These are phyloP conservation scores for Chaetomium sp. DNA, from an alignment of 2,329 filamentous ascomycete genomes.

Conservation along the genomic window DNA sequence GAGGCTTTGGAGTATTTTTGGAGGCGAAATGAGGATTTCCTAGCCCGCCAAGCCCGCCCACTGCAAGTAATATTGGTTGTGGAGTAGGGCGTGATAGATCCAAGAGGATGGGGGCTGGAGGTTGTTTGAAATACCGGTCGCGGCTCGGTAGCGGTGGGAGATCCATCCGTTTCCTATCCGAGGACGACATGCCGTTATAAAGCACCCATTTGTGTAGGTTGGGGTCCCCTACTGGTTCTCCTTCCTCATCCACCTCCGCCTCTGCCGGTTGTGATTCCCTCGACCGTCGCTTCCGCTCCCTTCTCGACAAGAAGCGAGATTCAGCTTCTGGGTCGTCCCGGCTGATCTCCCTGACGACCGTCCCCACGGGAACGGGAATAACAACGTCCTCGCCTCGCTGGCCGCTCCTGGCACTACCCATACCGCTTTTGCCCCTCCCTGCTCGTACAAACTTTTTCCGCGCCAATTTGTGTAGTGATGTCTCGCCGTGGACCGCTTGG, in stretches of 20 bases:
- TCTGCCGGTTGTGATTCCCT: constrained; percentile 18
- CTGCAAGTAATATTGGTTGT: constrained; percentile 75
- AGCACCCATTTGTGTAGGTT: constrained; percentile 73
- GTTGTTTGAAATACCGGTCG: constrained; percentile 58
- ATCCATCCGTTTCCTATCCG: constrained; percentile 53
- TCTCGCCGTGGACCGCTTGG: constrained; percentile 85
- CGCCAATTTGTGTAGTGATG: constrained; percentile 85
- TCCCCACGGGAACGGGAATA: constrained; percentile 87
- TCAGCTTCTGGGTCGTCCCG: constrained; percentile 71
- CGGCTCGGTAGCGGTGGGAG: constrained; percentile 48
- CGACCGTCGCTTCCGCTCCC: constrained; percentile 3
- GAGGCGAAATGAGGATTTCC: constrained; percentile 92
- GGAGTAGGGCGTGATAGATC: constrained; percentile 73
- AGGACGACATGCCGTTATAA: constrained; percentile 69
- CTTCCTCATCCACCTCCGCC: constrained; percentile 35
- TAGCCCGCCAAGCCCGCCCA: constrained; percentile 80
- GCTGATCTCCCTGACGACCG: constrained; percentile 76
- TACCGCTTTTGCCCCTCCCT: constrained; percentile 68
- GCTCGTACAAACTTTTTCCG: constrained; percentile 69
- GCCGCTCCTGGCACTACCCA: constrained; percentile 67
- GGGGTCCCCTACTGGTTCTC: constrained; percentile 38
- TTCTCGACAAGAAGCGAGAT: constrained; percentile 37
- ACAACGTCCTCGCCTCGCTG: constrained; percentile 80
- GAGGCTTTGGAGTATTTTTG: constrained; percentile 65
- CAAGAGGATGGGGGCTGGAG: constrained; percentile 62